These are phyloP conservation scores for Populus alba DNA, from an alignment of 345 rosid species.

Conservation along the genomic window DNA sequence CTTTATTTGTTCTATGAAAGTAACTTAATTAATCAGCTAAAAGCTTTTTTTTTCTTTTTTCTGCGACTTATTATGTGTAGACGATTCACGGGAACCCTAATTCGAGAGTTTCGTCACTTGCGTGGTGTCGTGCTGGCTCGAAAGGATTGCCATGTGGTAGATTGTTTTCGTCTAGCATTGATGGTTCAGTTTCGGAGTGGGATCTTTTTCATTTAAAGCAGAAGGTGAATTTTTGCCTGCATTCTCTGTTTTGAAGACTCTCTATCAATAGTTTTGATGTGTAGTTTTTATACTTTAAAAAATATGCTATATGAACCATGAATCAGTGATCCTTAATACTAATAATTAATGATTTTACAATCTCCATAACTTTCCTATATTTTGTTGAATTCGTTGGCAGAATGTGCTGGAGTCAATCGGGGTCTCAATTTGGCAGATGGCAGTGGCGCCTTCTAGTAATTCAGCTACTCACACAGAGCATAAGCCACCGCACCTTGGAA, in stretches of 20 bases:
- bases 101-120: conserved; percentile 77
- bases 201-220: conserved; percentile 81
- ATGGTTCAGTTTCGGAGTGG: conserved; percentile 85
- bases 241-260: background rate
- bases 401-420: conserved; percentile 71
- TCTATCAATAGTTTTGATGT: background rate
- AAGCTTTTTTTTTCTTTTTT: background rate
- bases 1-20: background rate
- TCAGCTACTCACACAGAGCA: conserved; percentile 22
- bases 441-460: conserved; percentile 47
- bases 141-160: conserved; percentile 61
- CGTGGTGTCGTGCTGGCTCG: conserved; percentile 64
- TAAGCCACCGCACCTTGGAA: conserved; percentile 38
- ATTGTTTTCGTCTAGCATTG: conserved; percentile 74
- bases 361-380: background rate
- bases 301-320: background rate
- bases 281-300: background rate
- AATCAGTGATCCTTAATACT: background rate
- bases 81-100: conserved; percentile 76
- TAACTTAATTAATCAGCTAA: background rate
- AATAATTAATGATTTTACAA: background rate
- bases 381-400: conserved; percentile 38
- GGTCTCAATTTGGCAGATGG: conserved; percentile 90
- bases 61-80: conserved; percentile 26
- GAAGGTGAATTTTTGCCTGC: conserved; percentile 47